Base-by-base conservation (phyloP, 192 early-diverging fungal genomes). In the Coemansia sp. region DNA sequence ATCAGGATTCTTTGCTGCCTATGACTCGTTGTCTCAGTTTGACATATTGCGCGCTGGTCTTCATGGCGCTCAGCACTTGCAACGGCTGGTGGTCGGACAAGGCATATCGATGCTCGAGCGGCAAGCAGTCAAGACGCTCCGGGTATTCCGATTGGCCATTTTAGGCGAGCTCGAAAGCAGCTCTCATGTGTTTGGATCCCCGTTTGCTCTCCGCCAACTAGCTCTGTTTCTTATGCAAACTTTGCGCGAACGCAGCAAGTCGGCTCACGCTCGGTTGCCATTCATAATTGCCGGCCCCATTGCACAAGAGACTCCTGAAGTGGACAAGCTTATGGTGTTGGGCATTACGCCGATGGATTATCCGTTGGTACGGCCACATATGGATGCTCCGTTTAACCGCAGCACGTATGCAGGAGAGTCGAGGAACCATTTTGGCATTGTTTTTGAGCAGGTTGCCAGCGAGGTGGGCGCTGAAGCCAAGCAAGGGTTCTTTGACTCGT, bases 401-500 rank as follows among this genome's bases (percentile, higher is more conserved):
- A 76, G 53, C 78, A 53, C 53, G 48, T 70, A 65, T 62, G 66
- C 93, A 84, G 82, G 86, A 67, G 65, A 66, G 56, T 68, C 69
- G 19, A 17, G 78, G 4, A 81, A 75, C 63, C 73, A 76, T 35
- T 97, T 97, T 72, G 92, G 91, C 0, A 62, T 88, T 61, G 88
- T 93, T 5, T 97, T 96, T 73, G 86, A 90, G 69, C 82, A 86
- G 58, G 86, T 91, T 3, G 91, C 93, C 0, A 66, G 81, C 10
- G 81, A 87, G 25, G 81, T 88, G 24, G 82, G 84, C 49, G 91
- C 89, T 2, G 76, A 85, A 1, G 73, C 87, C 10, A 83, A 81
- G 19, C 81, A 85, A 56, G 92, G 93, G 60, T 88, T 88, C 37
- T 97, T 97, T 82, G 93, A 96, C 65, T 84, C 87, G n/a, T 85